Evolutionary conservation across 202 grass and related monocot species (phyloP).

Genomic region (Cymbopogon flexuosus): DNA sequence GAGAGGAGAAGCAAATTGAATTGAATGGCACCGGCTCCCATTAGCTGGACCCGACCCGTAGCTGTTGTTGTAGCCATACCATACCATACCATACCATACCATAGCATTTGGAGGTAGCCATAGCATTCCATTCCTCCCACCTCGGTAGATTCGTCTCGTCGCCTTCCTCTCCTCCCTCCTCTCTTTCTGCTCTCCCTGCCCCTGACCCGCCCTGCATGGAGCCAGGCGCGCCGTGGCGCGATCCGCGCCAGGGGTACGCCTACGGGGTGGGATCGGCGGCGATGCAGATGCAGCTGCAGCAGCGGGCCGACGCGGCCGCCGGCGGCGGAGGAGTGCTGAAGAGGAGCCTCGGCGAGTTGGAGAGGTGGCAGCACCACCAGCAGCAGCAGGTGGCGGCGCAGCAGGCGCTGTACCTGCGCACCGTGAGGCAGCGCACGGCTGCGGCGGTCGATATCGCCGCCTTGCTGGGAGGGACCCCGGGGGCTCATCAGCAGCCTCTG

Average conservation of each 20-base stretch:
- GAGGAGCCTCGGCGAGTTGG: slow-evolving; percentile 67
- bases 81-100: no score
- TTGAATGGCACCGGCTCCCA: slow-evolving; percentile 59
- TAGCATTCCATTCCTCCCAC: neutral
- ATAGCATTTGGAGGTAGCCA: slow-evolving; percentile 28
- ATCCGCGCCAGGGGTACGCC: slow-evolving; percentile 50
- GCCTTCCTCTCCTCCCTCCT: neutral
- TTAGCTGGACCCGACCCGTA: slow-evolving; percentile 32
- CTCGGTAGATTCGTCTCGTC: slow-evolving; percentile 30
- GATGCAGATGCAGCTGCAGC: slow-evolving; percentile 31
- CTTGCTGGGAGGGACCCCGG: neutral
- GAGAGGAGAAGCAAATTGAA: slow-evolving; percentile 41
- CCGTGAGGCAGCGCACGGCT: slow-evolving; percentile 57
- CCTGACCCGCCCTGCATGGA: slow-evolving; percentile 36
- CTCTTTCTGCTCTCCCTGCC: neutral
- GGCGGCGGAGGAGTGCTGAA: slow-evolving; percentile 55
- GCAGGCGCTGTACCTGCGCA: slow-evolving; percentile 56
- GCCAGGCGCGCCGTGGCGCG: slow-evolving; percentile 55
- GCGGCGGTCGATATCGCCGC: slow-evolving; percentile 22
- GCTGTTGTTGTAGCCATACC: slow-evolving; percentile 15
- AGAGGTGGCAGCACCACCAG: slow-evolving; percentile 46
- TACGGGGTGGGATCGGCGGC: slow-evolving; percentile 50
- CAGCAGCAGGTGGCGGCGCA: slow-evolving; percentile 43
- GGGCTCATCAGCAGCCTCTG: slow-evolving; percentile 25
- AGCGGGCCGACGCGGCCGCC: slow-evolving; percentile 20